A percentile compares a stretch with the other conserved stretches of the same genome.
Conservation (phyloP, 441 rosid species). For the Sinapis alba region DNA sequence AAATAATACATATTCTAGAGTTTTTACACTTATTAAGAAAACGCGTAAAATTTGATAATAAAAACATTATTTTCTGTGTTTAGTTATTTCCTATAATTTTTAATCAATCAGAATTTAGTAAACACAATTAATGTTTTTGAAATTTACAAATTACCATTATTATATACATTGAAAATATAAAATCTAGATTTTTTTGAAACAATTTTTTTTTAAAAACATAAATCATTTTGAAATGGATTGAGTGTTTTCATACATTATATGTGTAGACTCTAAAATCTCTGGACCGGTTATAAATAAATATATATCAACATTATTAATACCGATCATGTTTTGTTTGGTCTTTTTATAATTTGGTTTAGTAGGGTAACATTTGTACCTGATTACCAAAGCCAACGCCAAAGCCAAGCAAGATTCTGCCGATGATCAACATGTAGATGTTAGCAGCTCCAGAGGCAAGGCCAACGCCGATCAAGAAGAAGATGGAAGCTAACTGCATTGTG, state of each 20-base stretch:
- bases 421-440: constrained; percentile 51
- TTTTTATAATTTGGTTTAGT: background rate
- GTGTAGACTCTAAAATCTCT: background rate
- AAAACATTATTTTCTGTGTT: too few relatives aligned
- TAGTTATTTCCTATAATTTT: too few relatives aligned
- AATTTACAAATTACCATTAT: too few relatives aligned
- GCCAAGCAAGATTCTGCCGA: constrained; percentile 64
- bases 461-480: constrained; percentile 55
- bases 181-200: too few relatives aligned
- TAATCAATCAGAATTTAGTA: too few relatives aligned
- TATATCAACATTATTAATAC: background rate
- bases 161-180: too few relatives aligned
- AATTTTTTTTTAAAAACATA: too few relatives aligned
- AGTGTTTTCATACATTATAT: background rate
- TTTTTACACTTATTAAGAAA: too few relatives aligned
- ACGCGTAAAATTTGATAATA: too few relatives aligned
- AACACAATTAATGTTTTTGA: too few relatives aligned
- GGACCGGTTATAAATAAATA: background rate
- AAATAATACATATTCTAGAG: too few relatives aligned
- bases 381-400: constrained; percentile 75
- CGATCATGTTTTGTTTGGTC: background rate
- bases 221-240: too few relatives aligned
- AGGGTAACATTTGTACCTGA: constrained; percentile 44
- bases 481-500: constrained; percentile 55
- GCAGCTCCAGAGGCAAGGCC: constrained; percentile 46